Evolutionary conservation across 2,329 filamentous ascomycete genomes (phyloP).

Genomic region (Phialocephala subalpina): DNA sequence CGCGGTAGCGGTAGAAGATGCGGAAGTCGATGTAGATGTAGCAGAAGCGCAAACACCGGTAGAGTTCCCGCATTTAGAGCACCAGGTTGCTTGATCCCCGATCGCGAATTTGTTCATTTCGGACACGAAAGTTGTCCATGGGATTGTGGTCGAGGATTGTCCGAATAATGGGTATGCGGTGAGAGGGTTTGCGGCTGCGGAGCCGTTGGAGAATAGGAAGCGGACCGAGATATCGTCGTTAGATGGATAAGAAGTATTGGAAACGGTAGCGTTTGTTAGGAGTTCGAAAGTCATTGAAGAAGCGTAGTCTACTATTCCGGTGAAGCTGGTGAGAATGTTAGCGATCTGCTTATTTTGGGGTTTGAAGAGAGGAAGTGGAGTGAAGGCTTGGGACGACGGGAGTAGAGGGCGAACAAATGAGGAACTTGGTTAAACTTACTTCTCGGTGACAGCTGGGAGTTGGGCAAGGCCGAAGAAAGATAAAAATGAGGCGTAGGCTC

Average conservation of each 20-base stretch:
- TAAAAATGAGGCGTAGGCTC: slow-evolving; percentile 68
- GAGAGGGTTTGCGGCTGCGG: slow-evolving; percentile 52
- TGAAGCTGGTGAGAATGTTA: slow-evolving; percentile 57
- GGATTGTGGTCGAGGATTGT: slow-evolving; percentile 59
- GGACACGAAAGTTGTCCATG: slow-evolving; percentile 73
- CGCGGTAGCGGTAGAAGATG: slow-evolving; percentile 17
- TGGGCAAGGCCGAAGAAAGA: slow-evolving; percentile 68
- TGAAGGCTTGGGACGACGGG: too few relatives aligned
- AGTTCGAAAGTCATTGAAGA: slow-evolving; percentile 83
- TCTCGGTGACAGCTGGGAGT: slow-evolving; percentile 56
- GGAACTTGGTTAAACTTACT: slow-evolving; percentile 41
- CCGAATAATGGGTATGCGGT: slow-evolving; percentile 67
- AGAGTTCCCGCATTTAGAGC: slow-evolving; percentile 75
- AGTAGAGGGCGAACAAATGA: too few relatives aligned
- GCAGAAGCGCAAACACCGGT: slow-evolving; percentile 69
- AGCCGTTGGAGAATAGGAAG: slow-evolving; percentile 69
- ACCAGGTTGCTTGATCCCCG: slow-evolving; percentile 73
- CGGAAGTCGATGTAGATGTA: slow-evolving; percentile 40
- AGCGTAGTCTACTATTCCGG: slow-evolving; percentile 83
- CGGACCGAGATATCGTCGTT: slow-evolving; percentile 61
- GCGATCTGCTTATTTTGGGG: too few relatives aligned
- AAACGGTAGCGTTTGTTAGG: slow-evolving; percentile 60
- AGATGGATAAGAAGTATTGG: slow-evolving; percentile 55
- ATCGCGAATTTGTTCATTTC: slow-evolving; percentile 74
- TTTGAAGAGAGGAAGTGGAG: too few relatives aligned